Base-by-base conservation (phyloP, 306 rosid genomes). In the Elaeagnus macrophylla region DNA sequence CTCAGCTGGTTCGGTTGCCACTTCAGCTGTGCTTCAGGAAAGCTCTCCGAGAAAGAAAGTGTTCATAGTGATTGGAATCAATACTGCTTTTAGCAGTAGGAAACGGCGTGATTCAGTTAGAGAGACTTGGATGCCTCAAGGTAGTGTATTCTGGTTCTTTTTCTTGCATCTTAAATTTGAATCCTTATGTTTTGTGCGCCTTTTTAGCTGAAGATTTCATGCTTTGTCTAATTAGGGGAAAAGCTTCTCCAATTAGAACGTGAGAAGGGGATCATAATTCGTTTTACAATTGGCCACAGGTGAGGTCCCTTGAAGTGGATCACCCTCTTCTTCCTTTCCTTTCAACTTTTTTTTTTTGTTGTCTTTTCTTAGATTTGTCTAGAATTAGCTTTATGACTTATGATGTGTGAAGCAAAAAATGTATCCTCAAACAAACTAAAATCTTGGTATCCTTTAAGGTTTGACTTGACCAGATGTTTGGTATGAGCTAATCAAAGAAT, bases 51-150 rank as follows among this genome's bases (percentile, higher is more conserved):
- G 65, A 67, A 77, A 84, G 89, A 91, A 91, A 75, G 81, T 67
- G 2, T 84, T 91, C 57, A 66, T 91, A 59, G 96, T 91, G 39
- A 87, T 91, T 53, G 99, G 99, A 55, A 91, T 91, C 61, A 91
- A 91, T 77, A 91, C 99, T 0, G 99, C 99, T 75, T 91, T 91
- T 62, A 91, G 99, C 64, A 91, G 99, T 68, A 78, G 99, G 71
- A 91, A 79, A 71, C 64, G 99, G 58, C 94, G 99, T 32, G 99
- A 91, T 77, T 91, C 99, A 3, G 96, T 91, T 52, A 71, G 99
- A 74, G 96, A 84, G 75, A 91, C 99, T 52, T 91, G 99, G 99
- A 91, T 91, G 99, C 99, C 99, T 53, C 93, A 83, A 73, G 99
- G 99, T 91, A 65, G 51, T 18, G 11, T 41, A 46, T 9, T 12